Evolutionary conservation across 768 basidiomycete genomes (phyloP), one percentile per base, ranked within the genome.

Genomic region (Strobilomyces dryophilus): DNA sequence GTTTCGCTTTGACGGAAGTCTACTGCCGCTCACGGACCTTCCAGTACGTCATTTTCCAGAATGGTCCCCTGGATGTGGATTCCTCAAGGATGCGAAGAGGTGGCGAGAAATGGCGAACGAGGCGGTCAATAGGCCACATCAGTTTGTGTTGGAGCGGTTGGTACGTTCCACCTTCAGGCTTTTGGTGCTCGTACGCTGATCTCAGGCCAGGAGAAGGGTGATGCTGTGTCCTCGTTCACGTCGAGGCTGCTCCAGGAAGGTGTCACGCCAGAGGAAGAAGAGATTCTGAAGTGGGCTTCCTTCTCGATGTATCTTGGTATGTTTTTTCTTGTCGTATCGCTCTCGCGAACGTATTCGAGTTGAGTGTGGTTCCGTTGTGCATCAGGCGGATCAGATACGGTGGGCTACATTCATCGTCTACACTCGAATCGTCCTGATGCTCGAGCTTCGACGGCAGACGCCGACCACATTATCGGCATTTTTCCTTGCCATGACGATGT

Each of bases 321-420:
- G 52, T 15, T 20, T 26, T 24, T 24, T 24, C 4, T 48, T 27
- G 3, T 12, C 0, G 11, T 10, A 11, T n/a, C 17, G 4, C 18
- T 29, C 29, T 29, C 2, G 17, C 1, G 5, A 15, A 21, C n/a
- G 6, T 26, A n/a, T 17, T 53, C 24, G 5, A 24, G 5, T 31
- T 42, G 17, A 34, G 12, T 8, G 3, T 29, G 8, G 3, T 43
- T 40, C 5, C 14, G 8, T 26, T 12, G 15, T 45, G 12, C 17
- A 3, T 31, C 36, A 77, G 79, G 49, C 34, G 60, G 53, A 42
- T 31, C 57, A 9, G 54, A 61, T 29, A 61, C 56, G 27, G 58
- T 51, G 39, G 20, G 37, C 40, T 5, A 8, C 9, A 71, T 70
- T 17, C 67, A 77, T 24, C 32, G 3, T 37, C 12, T 21, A n/a